Conservation (phyloP, 2,329 filamentous ascomycete species). For the Calonectria pteridis region DNA sequence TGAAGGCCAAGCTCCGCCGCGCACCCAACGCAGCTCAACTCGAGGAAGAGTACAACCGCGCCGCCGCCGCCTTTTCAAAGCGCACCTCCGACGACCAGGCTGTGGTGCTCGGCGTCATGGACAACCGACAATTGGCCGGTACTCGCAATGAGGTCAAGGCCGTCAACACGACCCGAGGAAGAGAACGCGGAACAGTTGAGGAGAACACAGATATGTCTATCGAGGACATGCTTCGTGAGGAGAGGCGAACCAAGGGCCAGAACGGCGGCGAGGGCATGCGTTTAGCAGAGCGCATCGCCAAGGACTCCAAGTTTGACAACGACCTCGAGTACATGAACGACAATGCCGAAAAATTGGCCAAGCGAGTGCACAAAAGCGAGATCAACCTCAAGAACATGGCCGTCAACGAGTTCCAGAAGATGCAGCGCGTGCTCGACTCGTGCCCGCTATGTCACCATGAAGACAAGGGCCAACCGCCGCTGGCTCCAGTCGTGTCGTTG, state of each 20-base stretch:
- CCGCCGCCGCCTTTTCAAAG: conserved; percentile 69
- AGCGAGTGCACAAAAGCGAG: conserved; percentile 88
- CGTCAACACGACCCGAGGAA: conserved; percentile 83
- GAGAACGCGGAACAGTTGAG: conserved; percentile 85
- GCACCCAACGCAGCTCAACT: conserved; percentile 81
- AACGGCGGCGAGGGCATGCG: conserved; percentile 83
- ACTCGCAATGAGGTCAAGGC: conserved; percentile 78
- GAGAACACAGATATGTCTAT: conserved; percentile 97
- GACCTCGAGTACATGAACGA: conserved; percentile 98
- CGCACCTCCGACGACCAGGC: conserved; percentile 69
- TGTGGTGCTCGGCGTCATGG: conserved; percentile 87
- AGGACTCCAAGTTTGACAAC: conserved; percentile 90
- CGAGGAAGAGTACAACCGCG: conserved; percentile 86
- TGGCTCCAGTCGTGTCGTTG: conserved; percentile 88
- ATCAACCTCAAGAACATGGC: conserved; percentile 89
- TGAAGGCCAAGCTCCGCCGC: conserved; percentile 91
- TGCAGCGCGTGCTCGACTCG: conserved; percentile 85
- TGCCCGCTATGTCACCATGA: conserved; percentile 96
- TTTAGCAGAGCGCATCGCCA: conserved; percentile 92
- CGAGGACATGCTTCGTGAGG: conserved; percentile 96
- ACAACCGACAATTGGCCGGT: conserved; percentile 89
- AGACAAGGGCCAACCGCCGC: conserved; percentile 77
- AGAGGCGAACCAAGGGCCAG: conserved; percentile 84
- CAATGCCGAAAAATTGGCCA: conserved; percentile 90
- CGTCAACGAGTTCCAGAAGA: conserved; percentile 89